These are phyloP conservation scores for Eutrema salsugineum DNA, from an alignment of 441 rosid species.

Conservation along the genomic window DNA sequence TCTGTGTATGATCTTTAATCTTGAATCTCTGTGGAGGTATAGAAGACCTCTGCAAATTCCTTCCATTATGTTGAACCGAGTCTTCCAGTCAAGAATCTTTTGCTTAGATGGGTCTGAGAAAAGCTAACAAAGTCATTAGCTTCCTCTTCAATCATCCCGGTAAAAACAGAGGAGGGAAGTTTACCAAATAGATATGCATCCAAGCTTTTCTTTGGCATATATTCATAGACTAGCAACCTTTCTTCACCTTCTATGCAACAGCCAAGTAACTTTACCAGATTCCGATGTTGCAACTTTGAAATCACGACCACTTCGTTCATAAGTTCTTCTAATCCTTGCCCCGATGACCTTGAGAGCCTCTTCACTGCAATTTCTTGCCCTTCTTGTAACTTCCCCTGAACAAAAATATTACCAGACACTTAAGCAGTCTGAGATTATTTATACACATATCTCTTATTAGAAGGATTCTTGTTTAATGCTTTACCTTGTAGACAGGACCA, in stretches of 20 bases:
- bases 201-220: slow-evolving; percentile 83
- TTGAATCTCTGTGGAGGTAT: slow-evolving; percentile 91
- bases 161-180: background rate
- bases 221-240: slow-evolving; percentile 75
- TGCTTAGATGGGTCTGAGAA: slow-evolving; percentile 51
- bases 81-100: slow-evolving; percentile 59
- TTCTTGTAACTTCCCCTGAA: slow-evolving; percentile 75
- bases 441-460: background rate
- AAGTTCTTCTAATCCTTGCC: slow-evolving; percentile 80
- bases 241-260: slow-evolving; percentile 82
- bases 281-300: slow-evolving; percentile 79
- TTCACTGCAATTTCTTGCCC: slow-evolving; percentile 87
- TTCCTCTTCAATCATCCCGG: background rate
- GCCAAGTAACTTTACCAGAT: slow-evolving; percentile 78
- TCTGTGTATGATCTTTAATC: slow-evolving; percentile 82
- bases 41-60: slow-evolving; percentile 90
- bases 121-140: slow-evolving; percentile 1
- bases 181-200: slow-evolving; percentile 75
- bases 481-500: slow-evolving; percentile 35
- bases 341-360: slow-evolving; percentile 72
- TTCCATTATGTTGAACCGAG: slow-evolving; percentile 62
- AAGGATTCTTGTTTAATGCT: background rate
- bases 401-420: background rate
- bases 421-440: background rate
- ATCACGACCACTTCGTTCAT: slow-evolving; percentile 73